Evolutionary conservation across 2,329 filamentous ascomycete genomes (phyloP), one percentile per base, ranked within the genome.

Genomic region (Penicillium occitanis): DNA sequence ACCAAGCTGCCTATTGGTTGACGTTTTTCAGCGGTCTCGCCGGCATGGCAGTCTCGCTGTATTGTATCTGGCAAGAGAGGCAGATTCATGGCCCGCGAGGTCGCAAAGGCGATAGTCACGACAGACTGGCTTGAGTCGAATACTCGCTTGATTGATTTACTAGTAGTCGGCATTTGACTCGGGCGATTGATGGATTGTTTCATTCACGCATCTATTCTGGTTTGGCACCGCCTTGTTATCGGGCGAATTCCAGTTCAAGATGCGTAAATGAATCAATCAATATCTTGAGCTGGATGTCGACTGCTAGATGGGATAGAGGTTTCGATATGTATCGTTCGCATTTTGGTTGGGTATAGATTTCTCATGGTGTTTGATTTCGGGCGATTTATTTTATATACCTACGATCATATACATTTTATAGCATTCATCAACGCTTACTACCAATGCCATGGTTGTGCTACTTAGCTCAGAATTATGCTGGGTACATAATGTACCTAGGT

Each of bases 1-100:
- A 97, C 78, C 85, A 86, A 35, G 82, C 86, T 2, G 93, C 94
- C 1, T 98, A 97, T 75, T 86, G 87, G 70, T 85, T 93, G 61
- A 97, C 94, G 0, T 83, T 96, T 14, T 82, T 83, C 22, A 88
- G 91, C 0, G 93, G 91, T 69, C 75, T 89, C 0, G 72, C 89
- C 1, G 93, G 91, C 0, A 81, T 95, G 1, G 76, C 81, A 0
- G 85, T 93, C 44, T 91, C 88, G 62, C 76, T 96, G 35, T 91
- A 79, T 77, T 78, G 76, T 66, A 80, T 82, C 58, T 73, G 76
- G 72, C 77, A 77, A 48, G 80, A 81, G 63, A 76, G 71, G 42
- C 71, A 69, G 51, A 68, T 78, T 11, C 72, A 78, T 64, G 61
- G 65, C 10, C 48, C 44, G 8, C 22, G 33, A 44, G 48, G 4